Conservation (phyloP, 495 filamentous ascomycete genomes). For the Aspergillus nanangensis region DNA sequence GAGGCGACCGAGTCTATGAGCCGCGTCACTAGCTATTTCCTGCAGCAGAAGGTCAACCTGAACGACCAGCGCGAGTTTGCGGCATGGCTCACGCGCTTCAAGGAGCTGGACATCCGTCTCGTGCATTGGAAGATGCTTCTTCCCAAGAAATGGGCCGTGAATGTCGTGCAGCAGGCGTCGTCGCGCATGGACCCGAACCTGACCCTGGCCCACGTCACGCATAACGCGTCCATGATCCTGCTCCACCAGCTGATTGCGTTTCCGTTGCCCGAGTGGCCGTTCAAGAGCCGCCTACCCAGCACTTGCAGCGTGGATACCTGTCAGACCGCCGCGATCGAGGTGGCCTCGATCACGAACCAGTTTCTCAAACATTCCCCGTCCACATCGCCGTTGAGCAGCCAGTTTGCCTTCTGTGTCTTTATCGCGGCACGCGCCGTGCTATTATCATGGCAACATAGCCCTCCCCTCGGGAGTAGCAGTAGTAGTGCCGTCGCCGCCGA, state of each 20-base stretch:
- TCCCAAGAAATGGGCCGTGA: slow-evolving; percentile 33
- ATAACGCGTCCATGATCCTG: slow-evolving; percentile 42
- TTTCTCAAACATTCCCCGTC: slow-evolving; percentile 25
- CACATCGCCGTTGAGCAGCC: slow-evolving; percentile 20
- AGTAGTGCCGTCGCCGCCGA: slow-evolving; percentile 21
- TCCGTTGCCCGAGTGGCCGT: slow-evolving; percentile 28
- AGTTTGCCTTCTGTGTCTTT: slow-evolving; percentile 39
- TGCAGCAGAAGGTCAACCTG: slow-evolving; percentile 33
- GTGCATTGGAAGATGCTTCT: slow-evolving; percentile 41
- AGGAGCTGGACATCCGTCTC: slow-evolving; percentile 39
- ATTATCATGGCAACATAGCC: slow-evolving; percentile 19
- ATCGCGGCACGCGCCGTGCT: slow-evolving; percentile 31
- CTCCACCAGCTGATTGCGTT: slow-evolving; percentile 43
- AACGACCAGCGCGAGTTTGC: slow-evolving; percentile 24
- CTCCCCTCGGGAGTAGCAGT: slow-evolving; percentile 12
- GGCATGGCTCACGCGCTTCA: slow-evolving; percentile 40
- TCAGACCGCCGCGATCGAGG: slow-evolving; percentile 34
- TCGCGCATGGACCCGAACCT: slow-evolving; percentile 41
- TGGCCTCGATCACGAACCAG: slow-evolving; percentile 30
- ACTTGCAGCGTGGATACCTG: slow-evolving; percentile 39
- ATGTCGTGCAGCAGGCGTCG: slow-evolving; percentile 23
- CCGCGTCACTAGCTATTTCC: slow-evolving; percentile 32
- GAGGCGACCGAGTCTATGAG: slow-evolving; percentile 39
- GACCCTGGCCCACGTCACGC: slow-evolving; percentile 40
- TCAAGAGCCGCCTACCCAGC: slow-evolving; percentile 27